phyloP scores from a whole-genome alignment of 768 basidiomycete genomes.

The Suillus plorans region DNA sequence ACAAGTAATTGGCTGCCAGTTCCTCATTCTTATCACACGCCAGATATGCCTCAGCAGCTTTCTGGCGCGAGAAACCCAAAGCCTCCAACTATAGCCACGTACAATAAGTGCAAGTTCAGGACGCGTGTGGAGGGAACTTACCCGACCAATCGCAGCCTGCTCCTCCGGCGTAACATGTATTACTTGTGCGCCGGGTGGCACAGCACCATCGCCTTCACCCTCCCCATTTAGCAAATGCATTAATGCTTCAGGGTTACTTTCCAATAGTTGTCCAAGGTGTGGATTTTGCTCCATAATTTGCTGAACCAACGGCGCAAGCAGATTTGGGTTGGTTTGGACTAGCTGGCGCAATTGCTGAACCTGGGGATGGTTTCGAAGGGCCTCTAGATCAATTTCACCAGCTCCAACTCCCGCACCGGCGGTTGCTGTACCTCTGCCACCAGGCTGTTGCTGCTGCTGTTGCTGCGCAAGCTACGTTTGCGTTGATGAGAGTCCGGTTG shows the following conservation, averaged over 20 bases:
- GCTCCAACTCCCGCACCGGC: conserved; percentile 25
- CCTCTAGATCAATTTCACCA: conserved; percentile 43
- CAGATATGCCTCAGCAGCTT: conserved; percentile 88
- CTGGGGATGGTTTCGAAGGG: conserved; percentile 61
- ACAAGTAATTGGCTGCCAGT: conserved; percentile 90
- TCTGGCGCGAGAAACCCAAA: conserved; percentile 83
- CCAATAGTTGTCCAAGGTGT: conserved; percentile 64
- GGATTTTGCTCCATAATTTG: conserved; percentile 79
- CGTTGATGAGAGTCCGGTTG: neutral
- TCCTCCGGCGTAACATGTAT: conserved; percentile 87
- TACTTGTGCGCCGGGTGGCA: conserved; percentile 54
- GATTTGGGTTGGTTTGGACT: conserved; percentile 71
- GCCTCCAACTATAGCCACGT: conserved; percentile 61
- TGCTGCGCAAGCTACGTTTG: conserved; percentile 65
- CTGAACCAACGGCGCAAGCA: conserved; percentile 80
- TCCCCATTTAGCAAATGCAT: conserved; percentile 58
- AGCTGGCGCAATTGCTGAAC: conserved; percentile 73
- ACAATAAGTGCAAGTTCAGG: neutral
- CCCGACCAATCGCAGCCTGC: conserved; percentile 82
- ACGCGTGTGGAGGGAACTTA: conserved; percentile 40
- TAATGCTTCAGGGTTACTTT: conserved; percentile 70
- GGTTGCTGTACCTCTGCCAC: conserved; percentile 33
- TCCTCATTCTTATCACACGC: conserved; percentile 98
- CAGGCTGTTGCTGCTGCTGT: conserved; percentile 44
- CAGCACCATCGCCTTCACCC: conserved; percentile 32